These are phyloP conservation scores for Thecaphora thlaspeos DNA, from an alignment of 1,284 basidiomycete species.

Conservation along the genomic window DNA sequence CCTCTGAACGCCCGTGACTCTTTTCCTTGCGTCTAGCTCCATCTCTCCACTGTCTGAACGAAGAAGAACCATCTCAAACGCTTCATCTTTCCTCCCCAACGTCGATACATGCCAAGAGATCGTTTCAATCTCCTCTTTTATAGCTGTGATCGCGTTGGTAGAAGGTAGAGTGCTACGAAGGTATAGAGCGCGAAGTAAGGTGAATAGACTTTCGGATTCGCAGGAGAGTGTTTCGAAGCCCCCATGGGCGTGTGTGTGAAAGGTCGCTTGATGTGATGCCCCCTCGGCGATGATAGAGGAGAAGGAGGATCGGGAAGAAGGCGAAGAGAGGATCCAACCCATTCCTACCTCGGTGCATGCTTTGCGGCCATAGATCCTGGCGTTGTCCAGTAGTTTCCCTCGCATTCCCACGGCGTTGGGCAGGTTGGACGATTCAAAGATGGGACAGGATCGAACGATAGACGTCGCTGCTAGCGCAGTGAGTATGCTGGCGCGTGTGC, in stretches of 20 bases:
- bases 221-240: conserved; percentile 36
- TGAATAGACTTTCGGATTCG: conserved; percentile 19
- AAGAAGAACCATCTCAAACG: no score
- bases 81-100: no score
- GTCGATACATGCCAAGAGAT: no score
- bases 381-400: conserved; percentile 33
- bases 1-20: conserved; percentile 10
- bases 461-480: conserved; percentile 21
- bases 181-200: conserved; percentile 21
- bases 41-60: no score
- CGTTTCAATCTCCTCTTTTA: no score
- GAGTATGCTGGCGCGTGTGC: conserved; percentile 28
- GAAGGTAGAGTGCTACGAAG: conserved; percentile 1
- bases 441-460: conserved; percentile 22
- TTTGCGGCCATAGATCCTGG: conserved; percentile 37
- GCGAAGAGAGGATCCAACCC: conserved; percentile 20
- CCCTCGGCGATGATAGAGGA: no score
- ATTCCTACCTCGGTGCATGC: conserved; percentile 39
- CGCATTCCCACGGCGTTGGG: conserved; percentile 22
- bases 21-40: conserved; percentile 17
- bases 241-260: conserved; percentile 9
- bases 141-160: no score
- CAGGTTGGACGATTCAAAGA: conserved; percentile 21
- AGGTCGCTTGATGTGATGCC: no score
- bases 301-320: no score